Base-by-base conservation (phyloP, 768 basidiomycete species). In the Hericium alpestre region DNA sequence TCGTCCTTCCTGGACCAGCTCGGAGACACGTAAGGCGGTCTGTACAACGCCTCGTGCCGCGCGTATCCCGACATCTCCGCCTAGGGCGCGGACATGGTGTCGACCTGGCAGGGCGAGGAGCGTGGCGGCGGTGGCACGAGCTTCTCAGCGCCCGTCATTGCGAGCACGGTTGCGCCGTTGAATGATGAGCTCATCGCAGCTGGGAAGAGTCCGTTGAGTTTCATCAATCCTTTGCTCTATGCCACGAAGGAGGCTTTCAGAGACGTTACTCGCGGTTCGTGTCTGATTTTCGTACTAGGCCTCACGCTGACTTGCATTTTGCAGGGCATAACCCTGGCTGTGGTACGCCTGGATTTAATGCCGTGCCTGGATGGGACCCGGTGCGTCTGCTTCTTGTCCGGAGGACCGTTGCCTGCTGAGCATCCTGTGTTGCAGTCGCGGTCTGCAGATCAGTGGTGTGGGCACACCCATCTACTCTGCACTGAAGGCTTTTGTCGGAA, bases 21-120 rank as follows among this genome's bases (percentile, higher is more conserved):
- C 53, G 68, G 66, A 43, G 58, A 48, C 57, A 65, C 65, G 5
- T 64, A 67, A 57, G 38, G 43, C 0, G 72, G 73, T 20, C 58
- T 61, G 38, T 74, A 69, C 59, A 67, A 63, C 59, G 51, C 47
- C 38, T 66, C 54, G 65, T 75, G 75, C 37, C 76, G 77, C 51
- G 76, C 63, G 4, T 79, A 72, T 68, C 78, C 79, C 23, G 78
- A 79, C 66, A 66, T 79, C 51, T 65, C 75, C n/a, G 75, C 79
- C 8, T 64, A 68, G 57, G 73, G 71, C 13, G 56, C 68, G 46
- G 65, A 69, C 59, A 66, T 70, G 50, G 62, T 61, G 60, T 68
- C 71, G 55, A 57, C 65, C 38, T 38, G 56, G 56, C 41, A 56
- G 48, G 57, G 56, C 18, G 25, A 59, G 48, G 38, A 57, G 7